Conservation (phyloP, 129 eudicot genomes). For the Dittrichia graveolens region DNA sequence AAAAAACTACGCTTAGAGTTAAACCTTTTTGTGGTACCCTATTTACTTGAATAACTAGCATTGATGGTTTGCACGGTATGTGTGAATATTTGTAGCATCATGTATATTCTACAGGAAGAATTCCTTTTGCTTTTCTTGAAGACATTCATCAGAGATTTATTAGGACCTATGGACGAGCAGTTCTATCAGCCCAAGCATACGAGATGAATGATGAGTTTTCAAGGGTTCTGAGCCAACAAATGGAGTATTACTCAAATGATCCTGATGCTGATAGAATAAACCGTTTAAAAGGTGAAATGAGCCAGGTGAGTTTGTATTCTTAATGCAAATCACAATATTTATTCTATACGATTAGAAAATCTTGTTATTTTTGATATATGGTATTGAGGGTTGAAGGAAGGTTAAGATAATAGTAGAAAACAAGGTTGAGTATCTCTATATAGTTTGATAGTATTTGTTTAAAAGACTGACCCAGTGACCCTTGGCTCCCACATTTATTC, state of each 20-base stretch:
- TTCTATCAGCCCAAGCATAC: constrained; percentile 81
- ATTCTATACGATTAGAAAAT: background rate
- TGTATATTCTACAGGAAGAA: constrained; percentile 55
- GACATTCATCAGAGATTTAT: constrained; percentile 91
- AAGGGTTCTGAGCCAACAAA: constrained; percentile 86
- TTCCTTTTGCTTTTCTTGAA: constrained; percentile 90
- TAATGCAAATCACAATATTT: background rate
- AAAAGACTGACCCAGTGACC: background rate
- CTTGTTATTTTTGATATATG: background rate
- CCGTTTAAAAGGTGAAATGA: constrained; percentile 92
- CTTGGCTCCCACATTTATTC: background rate
- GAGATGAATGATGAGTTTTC: constrained; percentile 95
- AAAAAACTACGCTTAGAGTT: background rate
- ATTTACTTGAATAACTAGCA: background rate
- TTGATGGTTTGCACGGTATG: constrained; percentile 7
- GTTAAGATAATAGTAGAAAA: too few relatives aligned
- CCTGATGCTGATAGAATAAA: constrained; percentile 93
- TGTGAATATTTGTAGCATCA: background rate
- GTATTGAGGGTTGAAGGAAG: too few relatives aligned
- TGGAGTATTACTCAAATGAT: constrained; percentile 86
- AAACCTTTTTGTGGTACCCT: background rate
- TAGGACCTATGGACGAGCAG: constrained; percentile 82
- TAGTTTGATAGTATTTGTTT: background rate
- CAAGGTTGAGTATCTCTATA: too few relatives aligned
- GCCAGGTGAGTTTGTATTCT: constrained; percentile 57